A percentile compares a stretch with the other conserved stretches of the same genome.
Conservation (phyloP, 2,329 filamentous ascomycete genomes). For the Myriosclerotinia scirpicola region DNA sequence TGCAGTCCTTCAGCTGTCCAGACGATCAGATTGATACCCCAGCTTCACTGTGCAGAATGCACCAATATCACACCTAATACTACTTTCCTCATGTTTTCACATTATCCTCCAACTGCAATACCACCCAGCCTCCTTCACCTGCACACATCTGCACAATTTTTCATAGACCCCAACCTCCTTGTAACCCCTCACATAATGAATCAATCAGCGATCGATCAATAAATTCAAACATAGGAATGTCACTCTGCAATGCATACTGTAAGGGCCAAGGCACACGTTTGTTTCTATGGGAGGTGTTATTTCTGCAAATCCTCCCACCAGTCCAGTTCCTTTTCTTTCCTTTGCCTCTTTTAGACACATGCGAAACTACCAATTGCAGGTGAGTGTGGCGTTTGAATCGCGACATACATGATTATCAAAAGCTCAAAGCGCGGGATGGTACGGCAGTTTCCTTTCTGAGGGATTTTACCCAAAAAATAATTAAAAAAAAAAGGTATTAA, state of each 20-base stretch:
- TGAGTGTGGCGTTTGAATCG: background rate
- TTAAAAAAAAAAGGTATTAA: no score
- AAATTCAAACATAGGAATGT: constrained; percentile 1
- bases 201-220: background rate
- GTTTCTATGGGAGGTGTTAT: background rate
- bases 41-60: background rate
- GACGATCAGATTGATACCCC: background rate
- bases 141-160: constrained; percentile 10
- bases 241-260: constrained; percentile 18
- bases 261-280: background rate
- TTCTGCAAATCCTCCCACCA: background rate
- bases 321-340: background rate
- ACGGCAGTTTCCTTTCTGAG: background rate
- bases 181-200: constrained; percentile 20
- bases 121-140: constrained; percentile 15
- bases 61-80: background rate
- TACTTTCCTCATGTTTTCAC: background rate
- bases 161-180: constrained; percentile 6
- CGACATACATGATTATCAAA: background rate
- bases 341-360: background rate
- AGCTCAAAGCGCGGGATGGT: constrained; percentile 6
- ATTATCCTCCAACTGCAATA: constrained; percentile 3
- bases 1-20: background rate
- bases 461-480: background rate
- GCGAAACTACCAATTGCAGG: constrained; percentile 1